Conservation (phyloP, 495 filamentous ascomycete species). For the Annulohypoxylon stygium region DNA sequence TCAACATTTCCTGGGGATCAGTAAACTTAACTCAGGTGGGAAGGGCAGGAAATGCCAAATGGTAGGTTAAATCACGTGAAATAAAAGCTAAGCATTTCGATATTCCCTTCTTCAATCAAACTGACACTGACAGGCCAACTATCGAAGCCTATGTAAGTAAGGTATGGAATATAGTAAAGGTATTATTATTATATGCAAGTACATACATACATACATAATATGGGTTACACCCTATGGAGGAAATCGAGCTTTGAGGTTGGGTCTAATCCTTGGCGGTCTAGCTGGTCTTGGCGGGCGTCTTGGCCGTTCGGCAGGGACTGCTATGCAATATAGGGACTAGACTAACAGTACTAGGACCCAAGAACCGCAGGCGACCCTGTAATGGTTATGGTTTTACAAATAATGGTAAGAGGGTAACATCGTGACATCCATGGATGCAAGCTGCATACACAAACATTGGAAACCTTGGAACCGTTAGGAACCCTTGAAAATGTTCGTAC, state of each 20-base stretch:
- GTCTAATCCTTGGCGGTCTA: slow-evolving; percentile 26
- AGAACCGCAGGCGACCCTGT: slow-evolving; percentile 34
- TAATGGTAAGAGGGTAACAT: slow-evolving; percentile 46
- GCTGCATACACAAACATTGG: slow-evolving; percentile 7
- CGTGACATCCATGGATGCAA: not conserved
- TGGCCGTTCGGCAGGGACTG: slow-evolving; percentile 28
- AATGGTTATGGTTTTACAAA: slow-evolving; percentile 49
- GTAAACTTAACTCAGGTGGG: not conserved
- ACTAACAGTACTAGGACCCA: slow-evolving; percentile 11
- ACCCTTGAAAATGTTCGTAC: slow-evolving; percentile 15
- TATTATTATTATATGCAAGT: not conserved
- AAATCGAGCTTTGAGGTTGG: not conserved
- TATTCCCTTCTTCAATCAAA: not conserved
- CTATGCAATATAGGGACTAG: slow-evolving; percentile 5
- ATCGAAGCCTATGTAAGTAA: not conserved
- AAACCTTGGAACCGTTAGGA: slow-evolving; percentile 8
- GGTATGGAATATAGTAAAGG: not conserved
- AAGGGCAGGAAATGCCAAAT: not conserved
- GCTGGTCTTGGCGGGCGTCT: slow-evolving; percentile 25
- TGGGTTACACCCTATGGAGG: slow-evolving; percentile 11
- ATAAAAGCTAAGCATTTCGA: slow-evolving; percentile 10
- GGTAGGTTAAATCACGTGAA: slow-evolving; percentile 23
- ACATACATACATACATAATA: not conserved
- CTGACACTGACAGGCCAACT: not conserved
- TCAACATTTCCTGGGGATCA: not conserved